A percentile compares a stretch with the other conserved stretches of the same genome.
Evolutionary conservation across 306 rosid genomes (phyloP).

Genomic region (Dryas drummondii): DNA sequence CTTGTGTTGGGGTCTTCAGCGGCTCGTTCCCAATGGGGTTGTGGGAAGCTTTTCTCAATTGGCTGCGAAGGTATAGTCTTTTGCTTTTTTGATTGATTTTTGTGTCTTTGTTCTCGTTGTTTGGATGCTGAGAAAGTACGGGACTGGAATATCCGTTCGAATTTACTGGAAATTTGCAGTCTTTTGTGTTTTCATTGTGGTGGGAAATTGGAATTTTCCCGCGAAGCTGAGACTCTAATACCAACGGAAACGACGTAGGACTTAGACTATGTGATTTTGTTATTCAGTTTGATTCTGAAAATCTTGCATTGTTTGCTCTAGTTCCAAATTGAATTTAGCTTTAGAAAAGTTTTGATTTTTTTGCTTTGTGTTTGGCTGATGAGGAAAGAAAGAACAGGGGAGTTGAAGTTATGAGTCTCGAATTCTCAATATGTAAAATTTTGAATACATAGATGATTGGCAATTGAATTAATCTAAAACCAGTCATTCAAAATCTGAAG

Average conservation of each 20-base stretch:
- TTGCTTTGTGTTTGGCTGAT: constrained; percentile 10
- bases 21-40: constrained; percentile 37
- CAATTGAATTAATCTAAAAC: background rate
- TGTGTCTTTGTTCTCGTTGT: constrained; percentile 4
- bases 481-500: background rate
- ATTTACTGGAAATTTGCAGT: background rate
- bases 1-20: background rate
- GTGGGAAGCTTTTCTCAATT: constrained; percentile 68
- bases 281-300: background rate
- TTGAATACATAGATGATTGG: background rate
- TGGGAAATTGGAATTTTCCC: background rate
- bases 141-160: background rate
- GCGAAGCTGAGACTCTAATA: background rate
- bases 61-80: constrained; percentile 53
- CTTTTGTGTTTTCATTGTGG: background rate
- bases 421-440: background rate
- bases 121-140: constrained; percentile 16
- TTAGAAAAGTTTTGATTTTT: background rate
- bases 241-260: too few relatives aligned
- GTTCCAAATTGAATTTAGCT: background rate
- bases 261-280: background rate
- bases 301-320: background rate
- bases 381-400: background rate
- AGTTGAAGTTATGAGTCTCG: background rate
- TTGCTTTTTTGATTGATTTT: background rate